Evolutionary conservation across 2,329 filamentous ascomycete species (phyloP).

Genomic region (Aureobasidium sp.): DNA sequence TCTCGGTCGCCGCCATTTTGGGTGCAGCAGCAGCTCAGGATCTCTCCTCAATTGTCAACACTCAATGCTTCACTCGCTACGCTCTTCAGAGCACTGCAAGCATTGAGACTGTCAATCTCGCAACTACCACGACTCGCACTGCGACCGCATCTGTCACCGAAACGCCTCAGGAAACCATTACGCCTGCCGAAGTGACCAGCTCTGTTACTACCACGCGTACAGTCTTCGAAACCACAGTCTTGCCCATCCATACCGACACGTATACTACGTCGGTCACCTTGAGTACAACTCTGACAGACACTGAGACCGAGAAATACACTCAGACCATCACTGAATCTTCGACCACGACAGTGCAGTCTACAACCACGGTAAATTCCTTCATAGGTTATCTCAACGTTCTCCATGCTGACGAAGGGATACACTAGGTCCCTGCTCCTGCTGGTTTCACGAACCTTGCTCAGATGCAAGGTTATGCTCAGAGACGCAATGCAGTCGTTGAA

Average conservation of each 20-base stretch:
- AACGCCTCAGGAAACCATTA: neutral
- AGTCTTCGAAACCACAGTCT: neutral
- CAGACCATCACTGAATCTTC: neutral
- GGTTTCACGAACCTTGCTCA: neutral
- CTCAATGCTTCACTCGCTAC: slow-evolving; percentile 1
- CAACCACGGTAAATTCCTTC: neutral
- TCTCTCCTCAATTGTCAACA: neutral
- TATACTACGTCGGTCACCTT: neutral
- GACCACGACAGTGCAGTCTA: neutral
- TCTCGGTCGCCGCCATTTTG: neutral
- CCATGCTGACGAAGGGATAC: neutral
- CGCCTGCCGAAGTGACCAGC: neutral
- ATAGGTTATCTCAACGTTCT: neutral
- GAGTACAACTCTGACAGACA: neutral
- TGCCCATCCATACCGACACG: neutral
- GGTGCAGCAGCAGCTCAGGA: neutral
- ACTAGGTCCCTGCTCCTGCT: neutral
- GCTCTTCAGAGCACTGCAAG: neutral
- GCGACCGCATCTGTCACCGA: neutral
- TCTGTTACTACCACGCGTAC: neutral
- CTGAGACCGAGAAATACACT: neutral
- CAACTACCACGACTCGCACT: neutral
- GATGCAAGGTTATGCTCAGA: neutral
- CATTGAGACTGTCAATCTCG: neutral
- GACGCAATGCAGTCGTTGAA: neutral